Conservation (phyloP, 148 eudicot species). For the Fagopyrum tataricum region DNA sequence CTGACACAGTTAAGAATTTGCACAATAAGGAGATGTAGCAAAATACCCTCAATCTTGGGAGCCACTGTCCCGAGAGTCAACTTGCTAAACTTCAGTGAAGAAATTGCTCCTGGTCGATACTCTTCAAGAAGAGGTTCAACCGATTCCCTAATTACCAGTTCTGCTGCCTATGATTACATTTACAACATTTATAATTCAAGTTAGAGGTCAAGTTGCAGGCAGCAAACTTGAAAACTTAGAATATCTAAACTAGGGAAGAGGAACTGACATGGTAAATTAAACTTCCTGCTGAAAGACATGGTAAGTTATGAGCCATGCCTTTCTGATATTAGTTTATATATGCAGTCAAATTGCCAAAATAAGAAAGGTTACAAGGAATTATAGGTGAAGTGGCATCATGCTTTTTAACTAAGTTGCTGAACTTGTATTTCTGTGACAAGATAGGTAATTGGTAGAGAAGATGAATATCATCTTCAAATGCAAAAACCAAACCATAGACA, state of each 20-base stretch:
- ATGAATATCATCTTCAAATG: too few relatives aligned
- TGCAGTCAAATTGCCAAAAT: not conserved
- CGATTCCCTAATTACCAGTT: constrained; percentile 68
- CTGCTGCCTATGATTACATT: constrained; percentile 59
- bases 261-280: too few relatives aligned
- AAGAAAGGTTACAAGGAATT: too few relatives aligned
- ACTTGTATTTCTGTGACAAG: too few relatives aligned
- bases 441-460: too few relatives aligned
- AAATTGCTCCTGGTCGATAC: constrained; percentile 82
- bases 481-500: too few relatives aligned
- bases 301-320: not conserved
- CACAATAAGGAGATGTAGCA: not conserved
- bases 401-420: too few relatives aligned
- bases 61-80: constrained; percentile 93
- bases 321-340: not conserved
- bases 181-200: not conserved
- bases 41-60: constrained; percentile 91
- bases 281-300: not conserved
- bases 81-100: constrained; percentile 87
- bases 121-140: constrained; percentile 96
- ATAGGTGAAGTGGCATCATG: too few relatives aligned
- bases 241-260: too few relatives aligned
- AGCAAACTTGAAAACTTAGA: too few relatives aligned
- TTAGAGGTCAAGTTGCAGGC: not conserved
- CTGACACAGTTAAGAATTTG: not conserved